These are phyloP conservation scores for Exserohilum rostratum DNA, from an alignment of 2,329 filamentous ascomycete genomes.

Conservation along the genomic window DNA sequence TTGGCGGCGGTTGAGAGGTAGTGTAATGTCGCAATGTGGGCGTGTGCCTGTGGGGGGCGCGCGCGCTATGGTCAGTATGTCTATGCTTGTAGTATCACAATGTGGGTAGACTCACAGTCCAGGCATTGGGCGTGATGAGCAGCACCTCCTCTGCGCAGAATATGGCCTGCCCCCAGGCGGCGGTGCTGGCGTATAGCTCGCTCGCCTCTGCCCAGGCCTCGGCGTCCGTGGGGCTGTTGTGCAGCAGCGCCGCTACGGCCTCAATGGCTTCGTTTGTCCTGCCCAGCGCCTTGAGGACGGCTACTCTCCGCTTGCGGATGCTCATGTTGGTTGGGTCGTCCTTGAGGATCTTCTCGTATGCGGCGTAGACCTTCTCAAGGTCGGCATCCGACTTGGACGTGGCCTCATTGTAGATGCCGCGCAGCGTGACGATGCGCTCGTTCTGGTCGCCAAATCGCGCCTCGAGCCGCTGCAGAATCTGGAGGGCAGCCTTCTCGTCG, in stretches of 20 bases:
- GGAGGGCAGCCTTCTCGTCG: conserved; percentile 77
- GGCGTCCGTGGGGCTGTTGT: conserved; percentile 84
- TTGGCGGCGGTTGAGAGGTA: conserved; percentile 65
- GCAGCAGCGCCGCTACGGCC: conserved; percentile 75
- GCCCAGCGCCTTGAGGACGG: conserved; percentile 76
- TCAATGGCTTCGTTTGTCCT: conserved; percentile 74
- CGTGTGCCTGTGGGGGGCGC: conserved; percentile 69
- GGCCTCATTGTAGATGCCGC: conserved; percentile 84
- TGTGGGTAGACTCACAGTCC: conserved; percentile 74
- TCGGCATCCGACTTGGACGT: conserved; percentile 69
- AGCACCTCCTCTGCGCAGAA: conserved; percentile 91
- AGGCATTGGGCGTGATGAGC: conserved; percentile 85
- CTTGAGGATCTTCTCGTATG: conserved; percentile 77
- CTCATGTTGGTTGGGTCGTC: conserved; percentile 82
- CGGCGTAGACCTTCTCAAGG: conserved; percentile 72
- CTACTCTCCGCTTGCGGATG: conserved; percentile 81
- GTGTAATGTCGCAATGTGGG: conserved; percentile 80
- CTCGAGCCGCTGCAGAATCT: conserved; percentile 76
- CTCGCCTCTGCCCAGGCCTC: conserved; percentile 93
- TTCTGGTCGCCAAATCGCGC: conserved; percentile 82
- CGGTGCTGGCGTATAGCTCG: conserved; percentile 82
- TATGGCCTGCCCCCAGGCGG: conserved; percentile 80
- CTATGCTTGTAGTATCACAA: neutral
- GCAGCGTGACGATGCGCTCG: conserved; percentile 83
- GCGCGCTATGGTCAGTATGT: neutral